Evolutionary conservation across 2,329 filamentous ascomycete genomes (phyloP), one percentile per base, ranked within the genome.

Genomic region (Colletotrichum melonis): DNA sequence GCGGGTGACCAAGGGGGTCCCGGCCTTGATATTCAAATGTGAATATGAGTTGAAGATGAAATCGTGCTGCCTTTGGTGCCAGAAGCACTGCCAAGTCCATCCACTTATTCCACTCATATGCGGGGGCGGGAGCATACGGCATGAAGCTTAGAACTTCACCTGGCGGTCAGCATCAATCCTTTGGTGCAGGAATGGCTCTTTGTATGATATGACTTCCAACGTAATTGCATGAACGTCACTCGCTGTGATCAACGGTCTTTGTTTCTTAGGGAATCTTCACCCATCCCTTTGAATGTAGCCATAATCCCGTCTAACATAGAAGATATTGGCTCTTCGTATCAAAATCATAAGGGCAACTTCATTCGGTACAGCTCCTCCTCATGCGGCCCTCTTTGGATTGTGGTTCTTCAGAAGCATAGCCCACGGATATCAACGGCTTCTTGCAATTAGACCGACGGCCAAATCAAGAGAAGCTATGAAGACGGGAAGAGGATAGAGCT

Each of bases 41-140:
- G 49, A 64, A n/a, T n/a, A 32, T 64, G 62, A 38, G 19, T n/a
- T 55, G 28, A 28, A 54, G 62, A 49, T 64, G 30, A 64, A 55
- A 30, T 38, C 7, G 62, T 14, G 16, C 16, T 30, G 8, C 14
- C 11, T 49, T 35, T 55, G 28, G 28, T 11, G 62, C 62, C 24
- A 16, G n/a, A 54, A 14, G 60, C 46, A 54, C n/a, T 63, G 8
- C n/a, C 28, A 38, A 54, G 28, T 5, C 32, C 19, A 28, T n/a
- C 59, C 26, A 30, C 59, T 55, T 55, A 49, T 38, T 35, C 52
- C 28, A 54, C n/a, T 55, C 5, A 12, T 26, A 6, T 26, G 28
- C 12, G 28, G n/a, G 14, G 54, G 28, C 28, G n/a, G 46, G 46
- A 64, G 22, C 52, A 64, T 16, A 5, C 28, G 14, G 30, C n/a